phyloP scores from a whole-genome alignment of 345 rosid species.

The Salix koriyanagi region DNA sequence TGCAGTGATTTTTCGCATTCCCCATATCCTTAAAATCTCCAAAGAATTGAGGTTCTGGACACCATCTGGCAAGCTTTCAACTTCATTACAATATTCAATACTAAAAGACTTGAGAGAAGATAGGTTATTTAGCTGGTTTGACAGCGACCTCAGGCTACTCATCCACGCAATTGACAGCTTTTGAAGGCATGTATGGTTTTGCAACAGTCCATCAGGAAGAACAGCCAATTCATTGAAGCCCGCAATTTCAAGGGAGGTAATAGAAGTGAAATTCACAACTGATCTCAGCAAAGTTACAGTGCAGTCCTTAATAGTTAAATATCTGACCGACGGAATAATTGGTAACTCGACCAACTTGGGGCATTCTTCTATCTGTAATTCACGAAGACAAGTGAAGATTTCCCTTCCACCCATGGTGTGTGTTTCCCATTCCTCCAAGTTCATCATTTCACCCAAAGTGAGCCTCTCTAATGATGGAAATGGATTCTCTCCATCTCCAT shows the following conservation, averaged over 20 bases:
- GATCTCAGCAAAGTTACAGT: background rate
- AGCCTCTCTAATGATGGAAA: background rate
- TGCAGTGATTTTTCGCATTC: background rate
- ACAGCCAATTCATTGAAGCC: background rate
- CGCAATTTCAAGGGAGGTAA: background rate
- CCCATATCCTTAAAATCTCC: accelerated
- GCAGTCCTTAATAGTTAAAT: background rate
- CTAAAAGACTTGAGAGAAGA: accelerated
- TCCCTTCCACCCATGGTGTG: too few species aligned
- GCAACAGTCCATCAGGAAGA: slow-evolving; percentile 4
- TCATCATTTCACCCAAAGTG: background rate
- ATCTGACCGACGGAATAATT: background rate
- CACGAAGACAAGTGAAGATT: background rate
- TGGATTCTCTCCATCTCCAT: background rate
- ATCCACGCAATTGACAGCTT: background rate
- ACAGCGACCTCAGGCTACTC: background rate
- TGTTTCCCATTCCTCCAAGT: background rate
- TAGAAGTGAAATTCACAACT: background rate
- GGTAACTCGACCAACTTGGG: background rate
- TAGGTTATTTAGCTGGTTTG: slow-evolving; percentile 7
- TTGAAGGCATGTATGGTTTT: background rate
- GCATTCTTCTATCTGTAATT: background rate
- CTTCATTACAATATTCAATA: accelerated
- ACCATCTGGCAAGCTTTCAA: slow-evolving; percentile 11
- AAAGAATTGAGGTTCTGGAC: background rate